Evolutionary conservation across 176 grass and related monocot species (phyloP).

Genomic region (Carex pumila): DNA sequence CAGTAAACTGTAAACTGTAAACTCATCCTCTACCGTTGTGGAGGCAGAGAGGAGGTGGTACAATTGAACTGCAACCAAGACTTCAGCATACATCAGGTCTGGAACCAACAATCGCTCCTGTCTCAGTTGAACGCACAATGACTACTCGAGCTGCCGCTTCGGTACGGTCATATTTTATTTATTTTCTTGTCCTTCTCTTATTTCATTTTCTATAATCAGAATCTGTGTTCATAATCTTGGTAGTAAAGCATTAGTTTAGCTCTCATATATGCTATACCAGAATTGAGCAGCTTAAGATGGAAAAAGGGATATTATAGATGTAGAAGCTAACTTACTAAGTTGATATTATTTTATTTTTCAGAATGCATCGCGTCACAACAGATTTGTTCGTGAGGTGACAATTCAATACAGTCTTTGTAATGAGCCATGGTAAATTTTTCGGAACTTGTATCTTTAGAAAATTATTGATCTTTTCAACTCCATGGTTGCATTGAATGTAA

Average conservation of each 20-base stretch:
- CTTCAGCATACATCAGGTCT: constrained; percentile 88
- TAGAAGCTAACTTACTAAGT: not conserved
- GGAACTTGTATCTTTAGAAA: not conserved
- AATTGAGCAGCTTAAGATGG: not conserved
- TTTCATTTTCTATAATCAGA: not conserved
- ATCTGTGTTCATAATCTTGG: not conserved
- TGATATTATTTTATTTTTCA: constrained; percentile 31
- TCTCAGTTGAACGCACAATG: constrained; percentile 88
- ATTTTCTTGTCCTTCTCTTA: not conserved
- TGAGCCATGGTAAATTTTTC: constrained; percentile 73
- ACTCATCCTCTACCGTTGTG: constrained; percentile 12
- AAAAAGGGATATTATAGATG: not conserved
- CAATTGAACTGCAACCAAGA: constrained; percentile 71
- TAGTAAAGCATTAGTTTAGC: not conserved
- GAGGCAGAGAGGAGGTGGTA: constrained; percentile 75
- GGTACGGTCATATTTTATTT: constrained; percentile 37
- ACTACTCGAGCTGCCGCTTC: constrained; percentile 93
- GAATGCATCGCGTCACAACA: constrained; percentile 92
- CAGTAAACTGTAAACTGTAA: not conserved
- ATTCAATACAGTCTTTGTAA: constrained; percentile 96
- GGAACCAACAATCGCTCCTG: constrained; percentile 89
- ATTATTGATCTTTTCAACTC: not conserved
- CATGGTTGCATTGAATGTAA: not conserved
- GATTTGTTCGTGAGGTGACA: constrained; percentile 88
- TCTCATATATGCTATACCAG: constrained; percentile 2